Percentiles rank a stretch among this genome's conserved stretches.
Conservation (phyloP, 2,329 filamentous ascomycete genomes). For the Fusarium multiceps region DNA sequence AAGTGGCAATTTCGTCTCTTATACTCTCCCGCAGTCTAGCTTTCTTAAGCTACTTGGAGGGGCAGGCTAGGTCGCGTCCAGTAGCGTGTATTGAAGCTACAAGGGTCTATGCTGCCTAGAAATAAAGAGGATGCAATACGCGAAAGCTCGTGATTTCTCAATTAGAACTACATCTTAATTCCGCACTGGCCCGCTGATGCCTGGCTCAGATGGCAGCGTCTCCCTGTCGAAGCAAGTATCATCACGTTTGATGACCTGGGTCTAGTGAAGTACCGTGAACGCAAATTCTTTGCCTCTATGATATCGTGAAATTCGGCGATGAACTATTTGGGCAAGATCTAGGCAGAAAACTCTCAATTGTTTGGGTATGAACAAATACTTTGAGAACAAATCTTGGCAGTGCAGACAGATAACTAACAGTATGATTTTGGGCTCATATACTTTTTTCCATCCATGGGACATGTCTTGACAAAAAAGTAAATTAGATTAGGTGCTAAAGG, state of each 20-base stretch:
- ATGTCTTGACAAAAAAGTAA: background rate
- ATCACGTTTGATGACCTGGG: constrained; percentile 22
- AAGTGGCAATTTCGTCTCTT: background rate
- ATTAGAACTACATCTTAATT: background rate
- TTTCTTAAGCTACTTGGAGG: background rate
- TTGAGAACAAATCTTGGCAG: background rate
- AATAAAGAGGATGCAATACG: constrained; percentile 24
- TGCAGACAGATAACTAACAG: background rate
- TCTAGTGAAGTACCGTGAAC: constrained; percentile 36
- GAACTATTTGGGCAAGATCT: constrained; percentile 2
- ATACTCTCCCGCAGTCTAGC: background rate
- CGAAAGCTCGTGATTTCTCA: constrained; percentile 43
- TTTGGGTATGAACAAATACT: background rate
- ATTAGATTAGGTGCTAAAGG: background rate
- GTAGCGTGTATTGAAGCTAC: constrained; percentile 24
- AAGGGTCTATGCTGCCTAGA: constrained; percentile 44
- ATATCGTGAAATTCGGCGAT: constrained; percentile 21
- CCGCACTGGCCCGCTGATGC: constrained; percentile 35
- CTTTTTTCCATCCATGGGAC: background rate
- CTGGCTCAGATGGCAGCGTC: constrained; percentile 23
- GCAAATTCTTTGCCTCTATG: background rate
- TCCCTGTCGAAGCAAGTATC: background rate
- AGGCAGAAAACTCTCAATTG: constrained; percentile 30
- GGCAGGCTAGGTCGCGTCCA: constrained; percentile 24
- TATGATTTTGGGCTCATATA: background rate